Conservation (phyloP, 176 grass and related monocot species). For the Aechmea fasciata region DNA sequence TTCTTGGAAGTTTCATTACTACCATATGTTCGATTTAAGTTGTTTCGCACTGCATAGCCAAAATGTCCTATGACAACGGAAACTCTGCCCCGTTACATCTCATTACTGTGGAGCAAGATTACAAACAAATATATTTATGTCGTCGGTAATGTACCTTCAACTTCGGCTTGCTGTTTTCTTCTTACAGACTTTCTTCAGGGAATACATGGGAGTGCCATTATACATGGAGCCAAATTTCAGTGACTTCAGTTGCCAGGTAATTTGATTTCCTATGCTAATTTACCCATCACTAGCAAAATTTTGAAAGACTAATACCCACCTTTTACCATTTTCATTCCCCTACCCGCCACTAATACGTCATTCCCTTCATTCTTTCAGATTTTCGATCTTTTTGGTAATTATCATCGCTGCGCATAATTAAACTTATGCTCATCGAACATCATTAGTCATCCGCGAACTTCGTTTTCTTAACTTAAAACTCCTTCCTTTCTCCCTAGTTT, state of each 20-base stretch:
- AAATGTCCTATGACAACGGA: no score
- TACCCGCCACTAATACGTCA: no score
- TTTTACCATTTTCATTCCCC: no score
- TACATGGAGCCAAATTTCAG: constrained; percentile 92
- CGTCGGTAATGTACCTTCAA: not conserved
- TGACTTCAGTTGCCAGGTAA: constrained; percentile 89
- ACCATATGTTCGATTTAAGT: no score
- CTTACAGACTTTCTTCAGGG: constrained; percentile 77
- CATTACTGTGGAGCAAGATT: not conserved
- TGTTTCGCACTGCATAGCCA: no score
- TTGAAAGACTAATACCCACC: no score
- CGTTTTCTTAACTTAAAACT: not conserved
- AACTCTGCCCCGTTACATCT: not conserved
- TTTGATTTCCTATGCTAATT: not conserved
- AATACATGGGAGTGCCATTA: constrained; percentile 74
- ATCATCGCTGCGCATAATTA: no score
- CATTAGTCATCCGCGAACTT: not conserved
- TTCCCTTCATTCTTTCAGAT: no score
- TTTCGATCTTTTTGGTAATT: no score
- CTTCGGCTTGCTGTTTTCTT: not conserved
- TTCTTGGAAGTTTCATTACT: no score
- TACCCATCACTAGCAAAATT: not conserved
- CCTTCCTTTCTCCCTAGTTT: constrained; percentile 39
- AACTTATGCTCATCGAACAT: no score
- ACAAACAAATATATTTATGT: not conserved